A percentile compares a stretch with the other conserved stretches of the same genome.
Evolutionary conservation across 345 rosid species (phyloP).

Genomic region (Brassica nigra): DNA sequence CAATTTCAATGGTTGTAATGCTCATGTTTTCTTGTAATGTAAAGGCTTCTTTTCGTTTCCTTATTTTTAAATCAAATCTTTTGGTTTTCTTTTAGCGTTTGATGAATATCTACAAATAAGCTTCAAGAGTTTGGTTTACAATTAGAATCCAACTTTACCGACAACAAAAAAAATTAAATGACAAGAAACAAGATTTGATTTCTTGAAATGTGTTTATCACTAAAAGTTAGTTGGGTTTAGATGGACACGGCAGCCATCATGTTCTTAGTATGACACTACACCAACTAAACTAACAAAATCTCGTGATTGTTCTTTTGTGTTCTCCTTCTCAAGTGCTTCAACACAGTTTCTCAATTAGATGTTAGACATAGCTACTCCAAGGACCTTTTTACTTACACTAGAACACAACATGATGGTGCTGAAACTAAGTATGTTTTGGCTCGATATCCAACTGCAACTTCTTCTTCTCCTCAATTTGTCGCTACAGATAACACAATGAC

Average conservation of each 20-base stretch:
- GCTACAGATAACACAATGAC: constrained; percentile 39
- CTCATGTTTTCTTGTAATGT: no score
- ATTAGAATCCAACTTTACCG: not conserved
- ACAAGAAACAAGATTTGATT: not conserved
- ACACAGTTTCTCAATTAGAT: not conserved
- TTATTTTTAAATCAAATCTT: not conserved
- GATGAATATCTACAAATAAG: not conserved
- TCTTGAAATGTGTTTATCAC: not conserved
- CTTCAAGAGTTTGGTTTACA: not conserved
- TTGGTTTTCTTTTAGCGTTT: not conserved
- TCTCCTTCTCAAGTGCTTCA: constrained; percentile 13
- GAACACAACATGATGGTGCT: constrained; percentile 12
- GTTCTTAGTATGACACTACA: constrained; percentile 6
- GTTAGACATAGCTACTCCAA: not conserved
- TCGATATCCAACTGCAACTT: constrained; percentile 42
- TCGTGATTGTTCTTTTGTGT: constrained; percentile 1
- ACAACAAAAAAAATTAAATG: not conserved
- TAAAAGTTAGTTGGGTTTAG: constrained; percentile 7
- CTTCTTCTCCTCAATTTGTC: constrained; percentile 52
- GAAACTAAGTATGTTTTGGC: constrained; percentile 34
- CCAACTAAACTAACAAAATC: not conserved
- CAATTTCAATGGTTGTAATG: no score
- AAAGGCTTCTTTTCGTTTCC: not conserved
- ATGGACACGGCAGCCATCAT: not conserved
- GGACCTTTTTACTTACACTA: not conserved